Evolutionary conservation across 768 basidiomycete species (phyloP).

Genomic region (Pulveroboletus sp.): DNA sequence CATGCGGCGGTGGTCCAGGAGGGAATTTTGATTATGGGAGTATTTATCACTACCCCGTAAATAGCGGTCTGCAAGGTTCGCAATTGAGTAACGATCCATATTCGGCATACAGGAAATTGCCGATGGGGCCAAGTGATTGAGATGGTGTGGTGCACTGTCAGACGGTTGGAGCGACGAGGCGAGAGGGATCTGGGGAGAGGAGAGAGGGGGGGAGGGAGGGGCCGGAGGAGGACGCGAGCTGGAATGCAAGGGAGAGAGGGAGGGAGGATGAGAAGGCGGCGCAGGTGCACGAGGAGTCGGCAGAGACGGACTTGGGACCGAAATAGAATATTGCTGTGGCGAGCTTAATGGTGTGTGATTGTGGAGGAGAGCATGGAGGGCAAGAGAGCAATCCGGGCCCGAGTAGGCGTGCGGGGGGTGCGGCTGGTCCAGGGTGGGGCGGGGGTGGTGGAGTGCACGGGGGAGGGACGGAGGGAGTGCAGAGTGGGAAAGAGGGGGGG

Average conservation of each 20-base stretch:
- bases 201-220: slow-evolving; percentile 39
- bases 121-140: slow-evolving; percentile 42
- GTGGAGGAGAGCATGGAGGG: slow-evolving; percentile 25
- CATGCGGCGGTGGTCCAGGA: slow-evolving; percentile 61
- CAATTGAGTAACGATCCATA: slow-evolving; percentile 37
- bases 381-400: slow-evolving; percentile 31
- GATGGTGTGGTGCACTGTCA: slow-evolving; percentile 40
- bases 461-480: background rate
- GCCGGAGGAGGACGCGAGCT: background rate
- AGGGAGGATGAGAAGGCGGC: slow-evolving; percentile 11
- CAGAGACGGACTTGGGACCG: slow-evolving; percentile 14
- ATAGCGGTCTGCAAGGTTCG: slow-evolving; percentile 37
- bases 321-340: slow-evolving; percentile 11
- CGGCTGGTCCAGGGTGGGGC: slow-evolving; percentile 35
- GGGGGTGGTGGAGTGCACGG: slow-evolving; percentile 21
- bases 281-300: slow-evolving; percentile 12
- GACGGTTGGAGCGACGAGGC: slow-evolving; percentile 37
- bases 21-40: slow-evolving; percentile 32
- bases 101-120: slow-evolving; percentile 37
- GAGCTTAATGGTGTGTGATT: slow-evolving; percentile 26
- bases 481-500: slow-evolving; percentile 8
- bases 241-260: slow-evolving; percentile 5
- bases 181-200: slow-evolving; percentile 39
- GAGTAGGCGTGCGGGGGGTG: slow-evolving; percentile 29
- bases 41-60: slow-evolving; percentile 36